phyloP scores from a whole-genome alignment of 73 alveolate species.

The Tetrahymena borealis region DNA sequence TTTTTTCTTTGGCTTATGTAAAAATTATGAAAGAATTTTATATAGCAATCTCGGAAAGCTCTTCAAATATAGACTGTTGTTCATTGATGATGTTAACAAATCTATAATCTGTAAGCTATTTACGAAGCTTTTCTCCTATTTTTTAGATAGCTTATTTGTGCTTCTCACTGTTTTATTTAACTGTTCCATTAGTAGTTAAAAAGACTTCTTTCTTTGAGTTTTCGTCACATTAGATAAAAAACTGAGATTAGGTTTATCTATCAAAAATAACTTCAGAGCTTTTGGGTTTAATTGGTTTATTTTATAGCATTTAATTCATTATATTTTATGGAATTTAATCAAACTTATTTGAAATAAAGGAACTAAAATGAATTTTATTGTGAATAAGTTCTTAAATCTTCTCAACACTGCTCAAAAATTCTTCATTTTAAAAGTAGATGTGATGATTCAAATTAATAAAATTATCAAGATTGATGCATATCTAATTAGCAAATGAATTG shows the following conservation, averaged over 20 bases:
- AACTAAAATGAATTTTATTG: not conserved
- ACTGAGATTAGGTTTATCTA: not conserved
- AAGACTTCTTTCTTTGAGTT: not conserved
- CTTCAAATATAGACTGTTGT: not conserved
- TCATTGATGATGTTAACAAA: not conserved
- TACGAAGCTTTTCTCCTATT: not conserved
- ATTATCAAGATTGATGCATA: not conserved
- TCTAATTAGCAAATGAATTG: not conserved
- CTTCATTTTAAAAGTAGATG: not conserved
- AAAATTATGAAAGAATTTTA: not conserved
- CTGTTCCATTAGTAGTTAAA: not conserved
- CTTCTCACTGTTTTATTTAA: not conserved
- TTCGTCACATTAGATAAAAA: not conserved
- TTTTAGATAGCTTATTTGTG: not conserved
- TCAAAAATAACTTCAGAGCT: not conserved
- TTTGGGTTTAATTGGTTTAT: not conserved
- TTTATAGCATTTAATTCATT: not conserved
- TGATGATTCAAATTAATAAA: not conserved
- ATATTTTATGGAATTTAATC: not conserved
- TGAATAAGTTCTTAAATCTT: not conserved
- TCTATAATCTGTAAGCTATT: not conserved
- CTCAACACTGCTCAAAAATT: not conserved
- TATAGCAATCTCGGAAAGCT: not conserved
- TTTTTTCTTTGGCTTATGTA: not conserved
- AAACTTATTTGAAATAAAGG: not conserved